Evolutionary conservation across 495 filamentous ascomycete species (phyloP).

Genomic region (Melanomma pulvis-pyrius): DNA sequence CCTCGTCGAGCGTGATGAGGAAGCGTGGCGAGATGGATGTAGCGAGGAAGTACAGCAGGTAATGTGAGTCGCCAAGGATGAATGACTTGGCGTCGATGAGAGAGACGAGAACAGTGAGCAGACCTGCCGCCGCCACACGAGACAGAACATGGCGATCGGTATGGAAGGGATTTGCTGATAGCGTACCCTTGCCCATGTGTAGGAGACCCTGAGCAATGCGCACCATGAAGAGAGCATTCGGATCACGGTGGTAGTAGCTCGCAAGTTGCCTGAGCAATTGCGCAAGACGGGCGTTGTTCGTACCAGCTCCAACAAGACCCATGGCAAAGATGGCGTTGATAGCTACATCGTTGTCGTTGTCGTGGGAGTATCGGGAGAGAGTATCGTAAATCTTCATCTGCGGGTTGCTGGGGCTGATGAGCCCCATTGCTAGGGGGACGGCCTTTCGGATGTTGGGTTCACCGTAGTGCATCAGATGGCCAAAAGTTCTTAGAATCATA

Average conservation of each 20-base stretch:
- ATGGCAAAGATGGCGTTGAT: constrained; percentile 99
- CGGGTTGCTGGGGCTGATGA: constrained; percentile 95
- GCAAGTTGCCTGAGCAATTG: constrained; percentile 93
- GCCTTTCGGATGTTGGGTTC: constrained; percentile 95
- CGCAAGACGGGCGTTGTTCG: constrained; percentile 95
- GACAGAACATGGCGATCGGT: constrained; percentile 95
- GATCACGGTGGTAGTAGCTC: constrained; percentile 96
- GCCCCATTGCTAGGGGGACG: constrained; percentile 95
- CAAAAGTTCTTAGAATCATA: constrained; percentile 97
- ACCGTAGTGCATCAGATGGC: constrained; percentile 98
- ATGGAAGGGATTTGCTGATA: constrained; percentile 96
- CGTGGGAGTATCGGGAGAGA: constrained; percentile 95
- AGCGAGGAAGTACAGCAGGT: constrained; percentile 95
- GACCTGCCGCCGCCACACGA: constrained; percentile 82
- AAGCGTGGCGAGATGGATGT: constrained; percentile 97
- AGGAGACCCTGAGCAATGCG: constrained; percentile 95
- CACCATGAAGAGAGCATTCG: constrained; percentile 97
- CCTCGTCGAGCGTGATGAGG: constrained; percentile 92
- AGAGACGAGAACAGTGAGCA: constrained; percentile 86
- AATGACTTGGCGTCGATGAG: constrained; percentile 96
- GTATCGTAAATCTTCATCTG: constrained; percentile 99
- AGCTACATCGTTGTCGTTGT: constrained; percentile 98
- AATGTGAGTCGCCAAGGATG: constrained; percentile 84
- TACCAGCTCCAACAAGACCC: constrained; percentile 94
- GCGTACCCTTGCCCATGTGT: constrained; percentile 99